Evolutionary conservation across 208 protist genomes (phyloP).

Genomic region (Angomonas deanei): DNA sequence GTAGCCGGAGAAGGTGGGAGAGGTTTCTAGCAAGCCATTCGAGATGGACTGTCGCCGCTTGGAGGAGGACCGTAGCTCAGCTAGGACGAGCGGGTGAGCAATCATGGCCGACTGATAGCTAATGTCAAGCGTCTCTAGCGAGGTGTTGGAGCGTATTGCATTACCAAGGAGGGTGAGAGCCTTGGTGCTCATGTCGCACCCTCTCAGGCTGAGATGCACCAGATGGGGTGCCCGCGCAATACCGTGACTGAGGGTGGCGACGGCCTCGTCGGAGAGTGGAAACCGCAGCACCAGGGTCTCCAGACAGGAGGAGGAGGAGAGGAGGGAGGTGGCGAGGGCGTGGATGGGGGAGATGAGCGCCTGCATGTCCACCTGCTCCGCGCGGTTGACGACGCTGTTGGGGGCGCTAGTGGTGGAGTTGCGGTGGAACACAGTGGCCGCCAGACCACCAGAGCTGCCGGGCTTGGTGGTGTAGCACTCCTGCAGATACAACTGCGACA

Average conservation of each 20-base stretch:
- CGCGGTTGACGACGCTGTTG: neutral
- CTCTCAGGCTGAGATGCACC: constrained; percentile 35
- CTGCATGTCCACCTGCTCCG: constrained; percentile 2
- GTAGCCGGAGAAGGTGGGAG: neutral
- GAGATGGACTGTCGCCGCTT: constrained; percentile 15
- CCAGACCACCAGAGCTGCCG: neutral
- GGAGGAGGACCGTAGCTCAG: constrained; percentile 29
- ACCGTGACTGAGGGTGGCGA: constrained; percentile 23
- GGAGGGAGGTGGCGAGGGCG: constrained; percentile 23
- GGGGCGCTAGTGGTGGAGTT: neutral
- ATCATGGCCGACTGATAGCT: constrained; percentile 48
- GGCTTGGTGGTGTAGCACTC: constrained; percentile 48
- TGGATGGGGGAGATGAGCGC: constrained; percentile 23
- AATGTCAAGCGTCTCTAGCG: constrained; percentile 39
- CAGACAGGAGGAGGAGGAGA: constrained; percentile 17
- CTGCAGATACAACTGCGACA: constrained; percentile 37
- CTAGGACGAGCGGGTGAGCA: constrained; percentile 31
- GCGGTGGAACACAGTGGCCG: constrained; percentile 11
- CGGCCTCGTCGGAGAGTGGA: constrained; percentile 46
- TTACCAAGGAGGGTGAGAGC: constrained; percentile 24
- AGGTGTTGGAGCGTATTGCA: constrained; percentile 28
- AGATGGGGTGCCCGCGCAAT: constrained; percentile 34
- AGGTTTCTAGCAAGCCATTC: constrained; percentile 2
- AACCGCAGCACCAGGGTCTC: constrained; percentile 49
- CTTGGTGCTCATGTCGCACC: constrained; percentile 38